Evolutionary conservation across 202 grass and related monocot species (phyloP).

Genomic region (Dendrocalamus latiflorus): DNA sequence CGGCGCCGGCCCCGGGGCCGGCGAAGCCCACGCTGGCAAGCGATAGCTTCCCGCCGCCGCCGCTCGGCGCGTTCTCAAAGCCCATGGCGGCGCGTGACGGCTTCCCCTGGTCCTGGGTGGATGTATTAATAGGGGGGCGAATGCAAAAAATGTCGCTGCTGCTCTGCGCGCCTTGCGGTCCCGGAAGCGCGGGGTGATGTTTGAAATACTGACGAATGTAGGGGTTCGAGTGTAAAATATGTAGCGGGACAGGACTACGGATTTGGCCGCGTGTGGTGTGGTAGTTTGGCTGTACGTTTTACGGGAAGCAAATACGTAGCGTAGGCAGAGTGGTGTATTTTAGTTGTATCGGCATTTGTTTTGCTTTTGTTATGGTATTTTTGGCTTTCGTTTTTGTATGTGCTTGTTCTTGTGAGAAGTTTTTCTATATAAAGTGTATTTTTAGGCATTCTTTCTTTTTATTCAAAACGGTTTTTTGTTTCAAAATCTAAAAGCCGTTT

Average conservation of each 20-base stretch:
- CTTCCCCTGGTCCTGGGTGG: slow-evolving; percentile 6
- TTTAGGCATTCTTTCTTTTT: too few species aligned
- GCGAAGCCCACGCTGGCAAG: slow-evolving; percentile 36
- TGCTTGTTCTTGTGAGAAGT: background rate
- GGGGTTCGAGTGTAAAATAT: background rate
- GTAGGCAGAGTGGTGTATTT: background rate
- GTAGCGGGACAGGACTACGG: background rate
- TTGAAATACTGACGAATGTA: background rate
- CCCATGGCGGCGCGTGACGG: slow-evolving; percentile 32
- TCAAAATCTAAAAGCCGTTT: too few species aligned
- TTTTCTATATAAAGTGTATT: too few species aligned
- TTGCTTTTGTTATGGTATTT: background rate
- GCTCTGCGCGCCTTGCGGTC: background rate
- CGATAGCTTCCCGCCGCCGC: slow-evolving; percentile 20
- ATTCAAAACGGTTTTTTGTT: too few species aligned
- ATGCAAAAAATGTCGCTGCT: background rate
- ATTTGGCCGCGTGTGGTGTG: too few species aligned
- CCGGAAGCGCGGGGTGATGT: background rate
- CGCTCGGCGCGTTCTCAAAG: slow-evolving; percentile 10
- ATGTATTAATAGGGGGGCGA: background rate
- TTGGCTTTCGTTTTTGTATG: background rate
- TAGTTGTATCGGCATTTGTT: background rate
- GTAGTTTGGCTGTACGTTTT: too few species aligned
- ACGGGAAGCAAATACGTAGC: background rate
- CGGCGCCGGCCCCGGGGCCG: background rate